Evolutionary conservation across 495 filamentous ascomycete species (phyloP).

Genomic region (Massariosphaeria phaeospora): DNA sequence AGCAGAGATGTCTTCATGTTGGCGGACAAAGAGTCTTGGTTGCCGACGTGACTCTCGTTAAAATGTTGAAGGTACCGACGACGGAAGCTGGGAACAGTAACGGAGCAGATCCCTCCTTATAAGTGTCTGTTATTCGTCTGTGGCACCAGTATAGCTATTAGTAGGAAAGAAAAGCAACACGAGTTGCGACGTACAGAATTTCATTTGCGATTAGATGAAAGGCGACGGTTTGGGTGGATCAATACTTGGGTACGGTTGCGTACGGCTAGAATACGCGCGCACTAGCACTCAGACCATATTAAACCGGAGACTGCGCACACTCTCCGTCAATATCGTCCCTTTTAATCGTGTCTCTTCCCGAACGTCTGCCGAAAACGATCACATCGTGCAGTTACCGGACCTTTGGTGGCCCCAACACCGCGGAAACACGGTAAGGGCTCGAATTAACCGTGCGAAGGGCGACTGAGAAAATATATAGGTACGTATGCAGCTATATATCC

Average conservation of each 20-base stretch:
- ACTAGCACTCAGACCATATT: constrained; percentile 6
- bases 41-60: neutral
- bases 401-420: constrained; percentile 21
- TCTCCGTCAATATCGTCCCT: neutral
- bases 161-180: neutral
- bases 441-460: constrained; percentile 12
- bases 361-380: constrained; percentile 6
- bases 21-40: neutral
- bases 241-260: constrained; percentile 4
- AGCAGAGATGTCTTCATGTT: constrained; percentile 22
- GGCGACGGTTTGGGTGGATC: constrained; percentile 14
- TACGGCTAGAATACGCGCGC: constrained; percentile 9
- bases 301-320: neutral
- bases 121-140: neutral
- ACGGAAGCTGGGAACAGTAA: neutral
- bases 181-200: constrained; percentile 21
- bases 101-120: constrained; percentile 23
- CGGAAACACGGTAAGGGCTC: constrained; percentile 1
- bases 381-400: constrained; percentile 5
- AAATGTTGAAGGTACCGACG: neutral
- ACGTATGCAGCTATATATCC: constrained; percentile 22
- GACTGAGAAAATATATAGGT: constrained; percentile 3
- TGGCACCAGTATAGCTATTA: neutral
- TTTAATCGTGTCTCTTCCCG: constrained; percentile 1
- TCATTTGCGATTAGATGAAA: constrained; percentile 31